Conservation (phyloP, 305 asterid species). For the Solanum chacoense region DNA sequence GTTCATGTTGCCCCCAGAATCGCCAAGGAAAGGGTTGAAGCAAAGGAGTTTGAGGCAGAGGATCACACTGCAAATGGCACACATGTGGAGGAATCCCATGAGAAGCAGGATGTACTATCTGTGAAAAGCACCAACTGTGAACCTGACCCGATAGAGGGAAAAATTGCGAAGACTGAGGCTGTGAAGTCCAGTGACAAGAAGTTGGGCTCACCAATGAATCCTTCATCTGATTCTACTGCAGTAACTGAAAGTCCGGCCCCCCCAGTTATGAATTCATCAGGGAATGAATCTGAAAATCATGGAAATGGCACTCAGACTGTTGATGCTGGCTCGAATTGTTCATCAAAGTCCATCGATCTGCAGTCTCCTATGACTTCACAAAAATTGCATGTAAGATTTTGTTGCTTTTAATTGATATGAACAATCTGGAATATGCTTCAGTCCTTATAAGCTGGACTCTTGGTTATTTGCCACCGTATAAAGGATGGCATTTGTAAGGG, state of each 20-base stretch:
- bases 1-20: slow-evolving; percentile 36
- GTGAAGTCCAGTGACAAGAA: slow-evolving; percentile 39
- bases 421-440: background rate
- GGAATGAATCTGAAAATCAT: slow-evolving; percentile 13
- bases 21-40: slow-evolving; percentile 27
- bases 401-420: background rate
- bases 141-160: slow-evolving; percentile 26
- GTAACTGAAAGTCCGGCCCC: background rate
- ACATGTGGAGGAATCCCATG: slow-evolving; percentile 23
- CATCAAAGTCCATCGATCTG: slow-evolving; percentile 13
- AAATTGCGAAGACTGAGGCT: slow-evolving; percentile 36
- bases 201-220: slow-evolving; percentile 33
- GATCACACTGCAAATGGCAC: slow-evolving; percentile 18
- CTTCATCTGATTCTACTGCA: slow-evolving; percentile 35
- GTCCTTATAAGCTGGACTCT: background rate
- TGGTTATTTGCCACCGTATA: background rate
- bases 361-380: slow-evolving; percentile 16
- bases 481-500: background rate
- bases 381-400: slow-evolving; percentile 16
- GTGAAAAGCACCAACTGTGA: slow-evolving; percentile 46
- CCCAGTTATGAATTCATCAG: background rate
- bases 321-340: slow-evolving; percentile 14
- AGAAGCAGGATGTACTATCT: slow-evolving; percentile 47
- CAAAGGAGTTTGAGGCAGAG: slow-evolving; percentile 22
- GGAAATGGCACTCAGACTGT: slow-evolving; percentile 8